Conservation (phyloP, 1,139 yeast genomes). For the Entelexis paramagnoliae region DNA sequence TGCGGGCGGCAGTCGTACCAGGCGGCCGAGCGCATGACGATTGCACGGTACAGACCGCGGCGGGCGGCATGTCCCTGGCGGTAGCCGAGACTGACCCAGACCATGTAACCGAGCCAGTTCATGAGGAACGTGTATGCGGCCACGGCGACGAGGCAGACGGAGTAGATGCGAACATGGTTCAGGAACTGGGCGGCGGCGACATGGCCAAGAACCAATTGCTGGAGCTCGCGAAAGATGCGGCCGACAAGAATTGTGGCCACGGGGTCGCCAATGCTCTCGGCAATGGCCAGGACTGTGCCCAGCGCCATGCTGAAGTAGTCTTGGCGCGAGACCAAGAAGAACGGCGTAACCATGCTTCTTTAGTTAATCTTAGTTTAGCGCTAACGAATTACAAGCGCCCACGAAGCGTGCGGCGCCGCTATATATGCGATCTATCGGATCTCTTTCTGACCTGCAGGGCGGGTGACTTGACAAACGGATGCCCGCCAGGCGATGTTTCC, state of each 20-base stretch:
- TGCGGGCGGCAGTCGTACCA: slow-evolving; percentile 43
- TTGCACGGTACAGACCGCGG: slow-evolving; percentile 31
- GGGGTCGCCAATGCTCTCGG: slow-evolving; percentile 29
- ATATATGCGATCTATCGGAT: neutral
- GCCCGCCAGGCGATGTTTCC: slow-evolving; percentile 4
- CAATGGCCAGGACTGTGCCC: slow-evolving; percentile 12
- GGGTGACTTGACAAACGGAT: too few species aligned
- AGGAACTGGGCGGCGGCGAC: slow-evolving; percentile 34
- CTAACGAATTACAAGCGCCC: too few species aligned
- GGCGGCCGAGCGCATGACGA: slow-evolving; percentile 26
- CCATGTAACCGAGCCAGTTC: slow-evolving; percentile 47
- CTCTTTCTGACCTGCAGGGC: too few species aligned
- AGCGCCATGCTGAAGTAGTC: slow-evolving; percentile 11
- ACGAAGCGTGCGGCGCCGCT: neutral
- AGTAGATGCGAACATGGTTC: slow-evolving; percentile 38
- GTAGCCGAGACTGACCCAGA: slow-evolving; percentile 70
- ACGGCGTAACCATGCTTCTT: slow-evolving; percentile 18
- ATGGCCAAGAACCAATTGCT: slow-evolving; percentile 30
- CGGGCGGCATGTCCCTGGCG: slow-evolving; percentile 55
- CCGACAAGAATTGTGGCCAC: slow-evolving; percentile 59
- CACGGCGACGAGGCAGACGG: slow-evolving; percentile 43
- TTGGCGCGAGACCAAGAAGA: slow-evolving; percentile 6
- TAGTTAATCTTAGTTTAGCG: too few species aligned
- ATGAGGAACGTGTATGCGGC: slow-evolving; percentile 46
- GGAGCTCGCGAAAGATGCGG: slow-evolving; percentile 45